Conservation (phyloP, 495 filamentous ascomycete species). For the Hypoxylon lienhwacheense region DNA sequence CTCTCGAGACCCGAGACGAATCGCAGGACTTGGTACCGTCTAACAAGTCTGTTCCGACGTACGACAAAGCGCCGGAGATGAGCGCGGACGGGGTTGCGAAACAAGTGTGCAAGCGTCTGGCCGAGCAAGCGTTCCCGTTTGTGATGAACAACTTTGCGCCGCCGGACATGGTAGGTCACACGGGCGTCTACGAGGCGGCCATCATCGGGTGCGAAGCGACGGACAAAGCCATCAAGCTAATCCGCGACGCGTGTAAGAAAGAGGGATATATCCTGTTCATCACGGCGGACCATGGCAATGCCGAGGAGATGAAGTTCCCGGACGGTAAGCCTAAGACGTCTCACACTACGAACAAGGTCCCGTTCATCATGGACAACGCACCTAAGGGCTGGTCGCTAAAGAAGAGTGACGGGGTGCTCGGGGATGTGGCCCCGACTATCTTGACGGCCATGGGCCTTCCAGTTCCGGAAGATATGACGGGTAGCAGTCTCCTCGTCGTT, state of each 20-base stretch:
- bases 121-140: constrained; percentile 81
- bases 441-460: constrained; percentile 87
- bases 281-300: constrained; percentile 95
- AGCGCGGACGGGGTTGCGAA: constrained; percentile 84
- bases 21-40: constrained; percentile 61
- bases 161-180: constrained; percentile 99
- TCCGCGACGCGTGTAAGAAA: constrained; percentile 91
- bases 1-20: constrained; percentile 75
- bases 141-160: constrained; percentile 99
- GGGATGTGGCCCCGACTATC: constrained; percentile 93
- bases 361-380: constrained; percentile 97
- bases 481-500: constrained; percentile 79
- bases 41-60: constrained; percentile 84
- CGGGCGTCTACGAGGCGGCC: constrained; percentile 95
- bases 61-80: constrained; percentile 97
- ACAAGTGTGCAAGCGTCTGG: constrained; percentile 81
- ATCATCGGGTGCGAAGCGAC: constrained; percentile 82
- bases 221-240: constrained; percentile 87
- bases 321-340: constrained; percentile 96
- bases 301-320: constrained; percentile 97
- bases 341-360: constrained; percentile 96
- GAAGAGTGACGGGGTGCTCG: constrained; percentile 80
- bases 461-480: constrained; percentile 90
- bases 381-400: constrained; percentile 86
- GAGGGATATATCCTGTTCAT: constrained; percentile 89